Conservation (phyloP, 306 rosid species). For the Lathyrus sativus region DNA sequence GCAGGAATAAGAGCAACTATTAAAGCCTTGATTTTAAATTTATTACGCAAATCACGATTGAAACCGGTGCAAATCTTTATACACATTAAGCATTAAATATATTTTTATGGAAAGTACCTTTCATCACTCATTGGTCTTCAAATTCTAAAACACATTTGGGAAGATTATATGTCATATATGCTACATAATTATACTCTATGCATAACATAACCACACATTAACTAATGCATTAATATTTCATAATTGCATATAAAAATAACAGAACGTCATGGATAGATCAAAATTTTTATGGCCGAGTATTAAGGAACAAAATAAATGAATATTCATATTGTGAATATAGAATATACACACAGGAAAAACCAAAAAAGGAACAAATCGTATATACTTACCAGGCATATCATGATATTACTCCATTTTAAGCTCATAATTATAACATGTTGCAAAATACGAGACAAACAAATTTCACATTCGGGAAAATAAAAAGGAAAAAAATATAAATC, state of each 20-base stretch:
- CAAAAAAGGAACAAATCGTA: constrained; percentile 19
- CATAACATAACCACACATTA: constrained; percentile 29
- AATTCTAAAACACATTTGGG: constrained; percentile 13
- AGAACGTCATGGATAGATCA: constrained; percentile 17
- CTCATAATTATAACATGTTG: constrained; percentile 12
- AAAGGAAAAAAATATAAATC: constrained; percentile 33
- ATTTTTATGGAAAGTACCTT: constrained; percentile 23
- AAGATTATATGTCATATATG: constrained; percentile 17
- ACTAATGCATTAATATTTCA: constrained; percentile 31
- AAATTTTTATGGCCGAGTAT: constrained; percentile 2
- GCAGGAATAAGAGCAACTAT: constrained; percentile 1
- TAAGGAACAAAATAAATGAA: constrained; percentile 26
- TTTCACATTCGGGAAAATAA: constrained; percentile 17
- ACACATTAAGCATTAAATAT: constrained; percentile 8
- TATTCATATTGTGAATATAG: constrained; percentile 3
- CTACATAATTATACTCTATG: constrained; percentile 22
- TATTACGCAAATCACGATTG: constrained; percentile 8
- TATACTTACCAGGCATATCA: constrained; percentile 14
- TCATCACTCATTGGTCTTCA: constrained; percentile 10
- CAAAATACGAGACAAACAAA: constrained; percentile 3
- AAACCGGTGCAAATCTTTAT: background rate
- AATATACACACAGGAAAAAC: constrained; percentile 17
- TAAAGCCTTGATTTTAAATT: constrained; percentile 27
- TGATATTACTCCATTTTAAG: constrained; percentile 16
- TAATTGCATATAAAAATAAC: constrained; percentile 23